phyloP scores from a whole-genome alignment of 2,329 filamentous ascomycete genomes.

The Aspergillus eucalypticola region DNA sequence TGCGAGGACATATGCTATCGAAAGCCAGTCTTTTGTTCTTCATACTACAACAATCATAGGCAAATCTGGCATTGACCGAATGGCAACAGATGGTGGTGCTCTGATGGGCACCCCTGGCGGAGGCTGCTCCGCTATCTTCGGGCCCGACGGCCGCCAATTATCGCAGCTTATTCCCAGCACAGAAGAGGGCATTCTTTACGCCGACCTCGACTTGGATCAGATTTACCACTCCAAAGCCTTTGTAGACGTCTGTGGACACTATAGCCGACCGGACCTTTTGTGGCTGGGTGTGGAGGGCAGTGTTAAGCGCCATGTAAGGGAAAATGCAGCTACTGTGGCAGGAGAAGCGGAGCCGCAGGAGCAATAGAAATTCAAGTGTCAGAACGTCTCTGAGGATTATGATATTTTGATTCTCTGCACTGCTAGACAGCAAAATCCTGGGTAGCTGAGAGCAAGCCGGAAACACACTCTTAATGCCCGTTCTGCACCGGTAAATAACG shows the following conservation, averaged over 20 bases:
- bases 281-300: conserved; percentile 3
- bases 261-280: conserved; percentile 12
- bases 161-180: conserved; percentile 38
- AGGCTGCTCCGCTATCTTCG: conserved; percentile 52
- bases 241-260: conserved; percentile 9
- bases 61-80: conserved; percentile 45
- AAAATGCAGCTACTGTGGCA: not conserved
- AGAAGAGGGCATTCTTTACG: conserved; percentile 52
- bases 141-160: conserved; percentile 53
- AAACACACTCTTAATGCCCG: no score
- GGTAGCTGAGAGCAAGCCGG: no score
- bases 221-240: conserved; percentile 34
- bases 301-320: not conserved
- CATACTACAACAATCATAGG: conserved; percentile 53
- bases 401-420: no score
- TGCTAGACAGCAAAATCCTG: no score
- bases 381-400: no score
- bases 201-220: conserved; percentile 49
- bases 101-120: conserved; percentile 45
- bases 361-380: no score
- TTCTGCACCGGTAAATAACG: no score
- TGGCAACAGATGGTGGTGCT: conserved; percentile 43
- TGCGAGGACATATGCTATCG: conserved; percentile 59
- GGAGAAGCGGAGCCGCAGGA: not conserved
- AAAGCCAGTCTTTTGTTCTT: conserved; percentile 57